These are phyloP conservation scores for Mortierella sp. DNA, from an alignment of 371 early-diverging fungal genomes.

Conservation along the genomic window DNA sequence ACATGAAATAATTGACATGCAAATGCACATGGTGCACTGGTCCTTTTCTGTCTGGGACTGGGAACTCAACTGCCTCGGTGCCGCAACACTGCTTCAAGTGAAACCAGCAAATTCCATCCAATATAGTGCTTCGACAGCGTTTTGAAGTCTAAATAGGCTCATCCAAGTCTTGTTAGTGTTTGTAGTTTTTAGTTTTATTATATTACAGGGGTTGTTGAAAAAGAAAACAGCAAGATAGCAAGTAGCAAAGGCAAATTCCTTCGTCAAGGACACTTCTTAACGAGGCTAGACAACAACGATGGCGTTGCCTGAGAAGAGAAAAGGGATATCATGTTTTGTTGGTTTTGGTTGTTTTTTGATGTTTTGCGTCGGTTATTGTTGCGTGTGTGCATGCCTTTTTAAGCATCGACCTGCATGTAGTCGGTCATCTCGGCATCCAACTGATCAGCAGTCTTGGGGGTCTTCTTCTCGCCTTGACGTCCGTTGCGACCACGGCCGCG, in stretches of 20 bases:
- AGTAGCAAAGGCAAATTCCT: not conserved
- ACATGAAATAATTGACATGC: too few relatives aligned
- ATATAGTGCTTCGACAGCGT: too few relatives aligned
- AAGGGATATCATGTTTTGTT: not conserved
- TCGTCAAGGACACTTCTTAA: slow-evolving; percentile 3
- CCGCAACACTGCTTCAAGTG: too few relatives aligned
- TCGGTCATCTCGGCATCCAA: slow-evolving; percentile 84
- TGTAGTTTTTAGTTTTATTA: slow-evolving; percentile 7
- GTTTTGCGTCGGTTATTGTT: not conserved
- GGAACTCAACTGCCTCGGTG: too few relatives aligned
- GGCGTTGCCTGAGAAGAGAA: not conserved
- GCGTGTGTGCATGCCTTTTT: not conserved
- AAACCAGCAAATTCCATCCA: too few relatives aligned
- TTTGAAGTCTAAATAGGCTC: too few relatives aligned
- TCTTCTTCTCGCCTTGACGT: slow-evolving; percentile 56
- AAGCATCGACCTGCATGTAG: slow-evolving; percentile 74
- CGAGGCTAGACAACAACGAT: not conserved
- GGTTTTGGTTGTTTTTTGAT: not conserved
- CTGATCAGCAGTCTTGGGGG: slow-evolving; percentile 69
- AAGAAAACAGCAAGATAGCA: slow-evolving; percentile 9
- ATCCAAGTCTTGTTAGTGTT: too few relatives aligned
- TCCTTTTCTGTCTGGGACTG: too few relatives aligned
- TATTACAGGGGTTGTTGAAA: not conserved
- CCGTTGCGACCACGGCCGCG: slow-evolving; percentile 59
- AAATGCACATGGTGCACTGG: too few relatives aligned